Evolutionary conservation across 2,329 filamentous ascomycete genomes (phyloP), one percentile per base, ranked within the genome.

Genomic region (Xenosphaeropsis pyriputrescens): DNA sequence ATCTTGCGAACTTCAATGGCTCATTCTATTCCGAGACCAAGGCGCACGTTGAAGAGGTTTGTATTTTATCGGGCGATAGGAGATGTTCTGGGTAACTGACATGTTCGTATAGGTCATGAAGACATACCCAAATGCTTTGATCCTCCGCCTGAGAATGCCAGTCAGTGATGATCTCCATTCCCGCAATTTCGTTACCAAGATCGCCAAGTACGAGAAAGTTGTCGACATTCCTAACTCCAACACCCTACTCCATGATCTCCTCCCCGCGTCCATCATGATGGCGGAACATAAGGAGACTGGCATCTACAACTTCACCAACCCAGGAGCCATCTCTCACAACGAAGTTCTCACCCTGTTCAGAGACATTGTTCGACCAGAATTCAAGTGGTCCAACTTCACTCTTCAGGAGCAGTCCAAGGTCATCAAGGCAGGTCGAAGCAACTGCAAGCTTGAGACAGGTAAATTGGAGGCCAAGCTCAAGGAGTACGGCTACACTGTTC

Each of bases 11-110:
- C 59, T 81, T 80, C 55, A 61, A 54, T 38, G 76, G 72, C 42
- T 78, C 73, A 51, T 81, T 79, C 60, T 81, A 81, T 61, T 79
- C 74, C 12, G 64, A 68, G 55, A 78, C 72, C 48, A 80, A 80
- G 60, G 67, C 68, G 16, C 69, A 74, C 44, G 73, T 77, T 40
- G 76, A 81, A 52, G 67, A 73, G 58, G 70, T 75, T 47, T 57
- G 62, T 51, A 14, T 11, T 16, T 15, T 11, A 11, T 15, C 29
- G 31, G n/a, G 31, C n/a, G 29, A 30, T 17, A 36, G 26, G 18
- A 36, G 37, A 26, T n/a, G 11, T 16, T n/a, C 8, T 31, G 16
- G 15, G 18, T 15, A 19, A 15, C 26, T 34, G 14, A 19, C 29
- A 17, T 16, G 29, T 14, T 22, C 19, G 26, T 37, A 44, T 39